Conservation (phyloP, 1,139 yeast genomes). For the Wickerhamomyces sp. region DNA sequence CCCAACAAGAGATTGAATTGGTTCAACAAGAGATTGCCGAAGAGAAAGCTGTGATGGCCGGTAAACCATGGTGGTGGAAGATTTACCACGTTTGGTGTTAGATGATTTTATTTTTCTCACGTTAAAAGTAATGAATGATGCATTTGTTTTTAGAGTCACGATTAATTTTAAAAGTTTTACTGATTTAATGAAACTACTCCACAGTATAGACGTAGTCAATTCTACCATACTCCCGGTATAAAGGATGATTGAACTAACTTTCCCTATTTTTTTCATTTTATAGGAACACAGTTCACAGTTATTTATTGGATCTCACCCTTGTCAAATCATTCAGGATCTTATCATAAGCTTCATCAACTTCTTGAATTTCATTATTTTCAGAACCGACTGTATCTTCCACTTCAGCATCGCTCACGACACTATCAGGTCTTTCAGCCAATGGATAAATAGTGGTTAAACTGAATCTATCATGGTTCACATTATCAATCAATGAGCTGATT, state of each 20-base stretch:
- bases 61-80: slow-evolving; percentile 33
- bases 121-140: background rate
- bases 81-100: slow-evolving; percentile 43
- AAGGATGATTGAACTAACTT: too few relatives aligned
- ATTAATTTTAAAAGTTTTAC: too few relatives aligned
- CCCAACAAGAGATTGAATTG: slow-evolving; percentile 61
- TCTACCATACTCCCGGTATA: too few relatives aligned
- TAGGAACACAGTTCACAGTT: too few relatives aligned
- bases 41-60: slow-evolving; percentile 34
- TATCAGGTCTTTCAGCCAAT: slow-evolving; percentile 11
- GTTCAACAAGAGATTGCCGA: slow-evolving; percentile 57
- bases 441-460: slow-evolving; percentile 52
- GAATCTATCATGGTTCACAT: slow-evolving; percentile 49
- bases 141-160: background rate
- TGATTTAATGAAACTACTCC: too few relatives aligned
- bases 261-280: too few relatives aligned
- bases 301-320: slow-evolving; percentile 46
- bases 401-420: slow-evolving; percentile 13
- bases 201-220: too few relatives aligned
- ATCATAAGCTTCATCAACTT: slow-evolving; percentile 66
- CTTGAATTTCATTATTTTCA: slow-evolving; percentile 16
- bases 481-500: slow-evolving; percentile 63
- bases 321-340: slow-evolving; percentile 63
- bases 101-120: background rate
- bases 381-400: slow-evolving; percentile 28